phyloP scores from a whole-genome alignment of 2,329 filamentous ascomycete species.

The Neofusicoccum parvum region DNA sequence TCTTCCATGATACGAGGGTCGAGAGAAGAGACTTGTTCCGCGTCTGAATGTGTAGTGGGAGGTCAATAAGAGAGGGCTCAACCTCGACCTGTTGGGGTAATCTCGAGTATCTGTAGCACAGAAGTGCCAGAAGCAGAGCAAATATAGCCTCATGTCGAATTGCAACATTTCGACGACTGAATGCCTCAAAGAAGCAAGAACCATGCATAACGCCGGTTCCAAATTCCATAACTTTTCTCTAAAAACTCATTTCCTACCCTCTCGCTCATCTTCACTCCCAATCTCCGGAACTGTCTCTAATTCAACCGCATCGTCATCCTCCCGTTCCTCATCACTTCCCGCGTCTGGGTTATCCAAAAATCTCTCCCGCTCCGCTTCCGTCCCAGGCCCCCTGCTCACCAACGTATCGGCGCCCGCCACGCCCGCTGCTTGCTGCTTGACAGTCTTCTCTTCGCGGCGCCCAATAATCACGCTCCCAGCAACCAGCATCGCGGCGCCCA shows the following conservation, averaged over 20 bases:
- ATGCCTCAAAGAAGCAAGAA: no score
- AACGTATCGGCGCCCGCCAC: neutral
- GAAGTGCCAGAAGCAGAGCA: no score
- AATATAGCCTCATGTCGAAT: no score
- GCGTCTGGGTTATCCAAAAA: conserved; percentile 1
- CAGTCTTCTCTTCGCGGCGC: conserved; percentile 54
- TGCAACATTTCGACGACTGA: no score
- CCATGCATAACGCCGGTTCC: neutral
- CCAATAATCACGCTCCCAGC: conserved; percentile 79
- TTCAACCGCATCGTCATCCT: conserved; percentile 31
- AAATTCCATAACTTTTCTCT: neutral
- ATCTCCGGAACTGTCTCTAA: conserved; percentile 32
- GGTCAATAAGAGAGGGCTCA: no score
- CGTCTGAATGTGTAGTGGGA: no score
- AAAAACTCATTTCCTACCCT: neutral
- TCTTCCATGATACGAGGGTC: no score
- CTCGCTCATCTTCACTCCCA: conserved; percentile 22
- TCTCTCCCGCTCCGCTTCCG: conserved; percentile 50
- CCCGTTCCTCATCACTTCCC: conserved; percentile 25
- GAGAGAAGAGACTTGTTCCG: no score
- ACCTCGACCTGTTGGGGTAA: no score
- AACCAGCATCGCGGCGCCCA: conserved; percentile 71
- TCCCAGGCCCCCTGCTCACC: neutral
- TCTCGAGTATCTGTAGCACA: no score
- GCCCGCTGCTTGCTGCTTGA: conserved; percentile 23